These are phyloP conservation scores for Isatis lusitanica DNA, from an alignment of 441 rosid genomes.

Conservation along the genomic window DNA sequence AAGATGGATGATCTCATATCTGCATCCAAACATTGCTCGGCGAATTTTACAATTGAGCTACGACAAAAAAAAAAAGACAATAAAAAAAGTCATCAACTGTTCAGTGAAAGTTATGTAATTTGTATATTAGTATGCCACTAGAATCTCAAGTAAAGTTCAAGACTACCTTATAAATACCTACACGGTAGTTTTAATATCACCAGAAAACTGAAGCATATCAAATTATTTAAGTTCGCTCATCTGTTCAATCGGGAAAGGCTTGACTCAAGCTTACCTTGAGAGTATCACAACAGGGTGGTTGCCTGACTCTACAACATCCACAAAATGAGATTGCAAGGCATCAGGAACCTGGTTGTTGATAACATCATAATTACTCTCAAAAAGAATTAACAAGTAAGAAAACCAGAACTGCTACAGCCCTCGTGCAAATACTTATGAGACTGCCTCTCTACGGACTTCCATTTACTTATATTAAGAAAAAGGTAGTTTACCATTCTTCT, in stretches of 20 bases:
- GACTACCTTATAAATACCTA: slow-evolving; percentile 1
- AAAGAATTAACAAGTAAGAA: slow-evolving; percentile 1
- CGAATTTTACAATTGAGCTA: slow-evolving; percentile 82
- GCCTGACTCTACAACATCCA: slow-evolving; percentile 58
- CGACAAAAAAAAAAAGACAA: slow-evolving; percentile 19
- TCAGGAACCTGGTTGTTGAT: slow-evolving; percentile 69
- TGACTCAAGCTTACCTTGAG: slow-evolving; percentile 54
- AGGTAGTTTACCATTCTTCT: slow-evolving; percentile 1
- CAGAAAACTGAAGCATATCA: slow-evolving; percentile 12
- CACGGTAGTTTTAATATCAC: slow-evolving; percentile 12
- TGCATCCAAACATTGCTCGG: slow-evolving; percentile 79
- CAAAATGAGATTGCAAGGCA: slow-evolving; percentile 72
- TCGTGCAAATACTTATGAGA: slow-evolving; percentile 3
- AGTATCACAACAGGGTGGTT: slow-evolving; percentile 82
- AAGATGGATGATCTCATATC: slow-evolving; percentile 70
- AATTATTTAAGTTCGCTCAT: slow-evolving; percentile 7
- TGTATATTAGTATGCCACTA: slow-evolving; percentile 18
- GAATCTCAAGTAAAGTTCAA: slow-evolving; percentile 14
- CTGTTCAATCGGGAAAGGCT: slow-evolving; percentile 17
- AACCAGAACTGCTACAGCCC: slow-evolving; percentile 10
- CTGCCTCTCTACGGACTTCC: slow-evolving; percentile 3
- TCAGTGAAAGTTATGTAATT: slow-evolving; percentile 1
- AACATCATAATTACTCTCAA: slow-evolving; percentile 10
- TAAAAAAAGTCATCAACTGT: slow-evolving; percentile 8
- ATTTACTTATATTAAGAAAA: slow-evolving; percentile 2